A percentile compares a stretch with the other conserved stretches of the same genome.
These are phyloP conservation scores for Yamadazyma kitorensis DNA, from an alignment of 805 yeast species.

Conservation along the genomic window DNA sequence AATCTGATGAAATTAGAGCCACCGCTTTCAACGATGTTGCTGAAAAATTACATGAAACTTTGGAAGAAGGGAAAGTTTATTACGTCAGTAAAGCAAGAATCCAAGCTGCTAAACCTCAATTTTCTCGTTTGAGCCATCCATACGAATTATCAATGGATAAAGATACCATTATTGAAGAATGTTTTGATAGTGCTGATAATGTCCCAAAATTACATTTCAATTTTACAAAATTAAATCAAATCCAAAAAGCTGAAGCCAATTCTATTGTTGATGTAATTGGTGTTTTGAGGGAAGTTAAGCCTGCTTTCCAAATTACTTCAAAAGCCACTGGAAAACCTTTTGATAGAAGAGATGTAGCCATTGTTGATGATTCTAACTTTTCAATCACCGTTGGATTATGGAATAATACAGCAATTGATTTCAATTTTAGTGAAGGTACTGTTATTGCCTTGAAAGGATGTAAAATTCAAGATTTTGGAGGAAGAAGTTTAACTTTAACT, in stretches of 20 bases:
- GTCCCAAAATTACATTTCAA: constrained; percentile 81
- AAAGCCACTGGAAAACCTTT: constrained; percentile 86
- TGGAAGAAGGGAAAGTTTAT: constrained; percentile 89
- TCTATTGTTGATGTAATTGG: constrained; percentile 84
- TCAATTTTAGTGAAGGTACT: constrained; percentile 67
- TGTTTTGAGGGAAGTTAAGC: constrained; percentile 72
- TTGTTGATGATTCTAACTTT: constrained; percentile 82
- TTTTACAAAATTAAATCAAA: constrained; percentile 65
- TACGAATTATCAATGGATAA: constrained; percentile 82
- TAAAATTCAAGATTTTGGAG: constrained; percentile 83
- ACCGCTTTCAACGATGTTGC: constrained; percentile 91
- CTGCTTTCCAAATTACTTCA: constrained; percentile 75
- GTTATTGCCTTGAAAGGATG: constrained; percentile 93
- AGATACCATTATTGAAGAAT: constrained; percentile 72
- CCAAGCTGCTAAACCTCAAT: constrained; percentile 80
- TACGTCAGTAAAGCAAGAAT: constrained; percentile 79
- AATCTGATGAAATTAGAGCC: constrained; percentile 93
- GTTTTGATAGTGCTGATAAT: constrained; percentile 47
- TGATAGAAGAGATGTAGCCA: constrained; percentile 82
- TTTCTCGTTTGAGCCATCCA: constrained; percentile 79
- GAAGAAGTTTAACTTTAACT: constrained; percentile 77
- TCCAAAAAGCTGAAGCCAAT: constrained; percentile 68
- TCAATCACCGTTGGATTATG: constrained; percentile 82
- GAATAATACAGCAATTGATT: constrained; percentile 84
- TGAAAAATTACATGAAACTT: constrained; percentile 66